phyloP scores from a whole-genome alignment of 2,329 filamentous ascomycete genomes.

The Dothideomycetidae sp. region DNA sequence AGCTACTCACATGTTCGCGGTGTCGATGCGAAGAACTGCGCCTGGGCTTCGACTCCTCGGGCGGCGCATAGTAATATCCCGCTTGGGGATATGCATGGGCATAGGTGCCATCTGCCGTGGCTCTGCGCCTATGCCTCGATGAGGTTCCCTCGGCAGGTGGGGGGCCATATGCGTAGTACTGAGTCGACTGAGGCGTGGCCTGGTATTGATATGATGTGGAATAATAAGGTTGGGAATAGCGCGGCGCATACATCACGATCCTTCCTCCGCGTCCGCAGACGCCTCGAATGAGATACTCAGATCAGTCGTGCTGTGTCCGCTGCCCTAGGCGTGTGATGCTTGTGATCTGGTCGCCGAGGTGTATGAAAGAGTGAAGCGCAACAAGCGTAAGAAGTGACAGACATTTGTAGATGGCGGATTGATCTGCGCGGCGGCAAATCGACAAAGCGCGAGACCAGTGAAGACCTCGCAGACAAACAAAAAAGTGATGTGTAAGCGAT shows the following conservation, averaged over 20 bases:
- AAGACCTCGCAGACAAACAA: constrained; percentile 7
- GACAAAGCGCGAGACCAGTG: constrained; percentile 5
- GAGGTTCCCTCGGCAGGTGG: constrained; percentile 34
- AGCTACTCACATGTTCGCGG: constrained; percentile 54
- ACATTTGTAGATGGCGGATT: constrained; percentile 5
- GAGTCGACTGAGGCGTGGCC: constrained; percentile 37
- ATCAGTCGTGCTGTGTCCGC: constrained; percentile 2
- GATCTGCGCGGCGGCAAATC: constrained; percentile 7
- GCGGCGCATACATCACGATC: constrained; percentile 7
- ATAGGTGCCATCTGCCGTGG: constrained; percentile 36
- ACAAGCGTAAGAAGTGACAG: constrained; percentile 2
- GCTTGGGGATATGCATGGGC: constrained; percentile 31
- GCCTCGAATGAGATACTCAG: not conserved
- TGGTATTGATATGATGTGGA: constrained; percentile 36
- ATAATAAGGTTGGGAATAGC: constrained; percentile 24
- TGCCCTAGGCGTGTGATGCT: constrained; percentile 6
- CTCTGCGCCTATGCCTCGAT: constrained; percentile 41
- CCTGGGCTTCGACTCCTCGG: constrained; percentile 5
- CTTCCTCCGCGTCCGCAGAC: constrained; percentile 8
- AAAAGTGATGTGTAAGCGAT: constrained; percentile 3
- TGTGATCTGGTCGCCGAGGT: constrained; percentile 9
- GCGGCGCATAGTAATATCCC: constrained; percentile 19
- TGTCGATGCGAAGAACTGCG: constrained; percentile 33
- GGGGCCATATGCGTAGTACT: constrained; percentile 38
- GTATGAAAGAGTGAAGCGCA: constrained; percentile 4